These are phyloP conservation scores for Dactylorhiza incarnata DNA, from an alignment of 106 monocot species.

Conservation along the genomic window DNA sequence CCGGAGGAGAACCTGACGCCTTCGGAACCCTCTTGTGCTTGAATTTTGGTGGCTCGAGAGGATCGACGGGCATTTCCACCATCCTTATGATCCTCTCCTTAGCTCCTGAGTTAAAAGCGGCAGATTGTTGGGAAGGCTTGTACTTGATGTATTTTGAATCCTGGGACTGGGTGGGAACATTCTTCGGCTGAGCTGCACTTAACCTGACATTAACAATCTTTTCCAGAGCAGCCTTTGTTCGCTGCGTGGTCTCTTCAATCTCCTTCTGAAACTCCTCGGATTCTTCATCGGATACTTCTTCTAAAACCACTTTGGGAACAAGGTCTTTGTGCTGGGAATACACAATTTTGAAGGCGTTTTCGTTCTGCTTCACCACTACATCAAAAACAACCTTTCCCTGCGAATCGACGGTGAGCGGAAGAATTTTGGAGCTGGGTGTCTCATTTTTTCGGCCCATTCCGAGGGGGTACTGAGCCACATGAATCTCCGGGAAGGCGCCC, in stretches of 20 bases:
- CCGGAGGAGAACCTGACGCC: constrained; percentile 85
- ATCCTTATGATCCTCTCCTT: constrained; percentile 86
- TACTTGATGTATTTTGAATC: constrained; percentile 94
- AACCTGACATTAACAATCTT: constrained; percentile 87
- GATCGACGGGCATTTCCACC: constrained; percentile 90
- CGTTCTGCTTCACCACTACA: constrained; percentile 75
- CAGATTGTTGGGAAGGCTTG: constrained; percentile 79
- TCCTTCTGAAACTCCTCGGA: constrained; percentile 60
- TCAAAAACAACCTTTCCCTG: constrained; percentile 83
- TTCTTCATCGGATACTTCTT: constrained; percentile 16
- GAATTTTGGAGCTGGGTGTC: constrained; percentile 78
- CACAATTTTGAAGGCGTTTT: constrained; percentile 74
- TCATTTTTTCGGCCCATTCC: constrained; percentile 84
- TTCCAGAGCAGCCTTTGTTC: constrained; percentile 78
- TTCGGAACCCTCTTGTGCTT: constrained; percentile 93
- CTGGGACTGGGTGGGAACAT: constrained; percentile 64
- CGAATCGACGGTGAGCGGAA: constrained; percentile 84
- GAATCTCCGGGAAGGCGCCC: constrained; percentile 98
- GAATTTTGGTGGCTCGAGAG: constrained; percentile 95
- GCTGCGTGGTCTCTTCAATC: constrained; percentile 75
- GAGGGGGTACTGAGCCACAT: constrained; percentile 87
- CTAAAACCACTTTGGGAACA: constrained; percentile 53
- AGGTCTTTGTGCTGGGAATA: constrained; percentile 91
- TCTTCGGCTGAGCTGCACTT: constrained; percentile 95
- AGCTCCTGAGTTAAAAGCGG: constrained; percentile 91